Conservation (phyloP, 2,329 filamentous ascomycete species). For the Exophiala sp. region DNA sequence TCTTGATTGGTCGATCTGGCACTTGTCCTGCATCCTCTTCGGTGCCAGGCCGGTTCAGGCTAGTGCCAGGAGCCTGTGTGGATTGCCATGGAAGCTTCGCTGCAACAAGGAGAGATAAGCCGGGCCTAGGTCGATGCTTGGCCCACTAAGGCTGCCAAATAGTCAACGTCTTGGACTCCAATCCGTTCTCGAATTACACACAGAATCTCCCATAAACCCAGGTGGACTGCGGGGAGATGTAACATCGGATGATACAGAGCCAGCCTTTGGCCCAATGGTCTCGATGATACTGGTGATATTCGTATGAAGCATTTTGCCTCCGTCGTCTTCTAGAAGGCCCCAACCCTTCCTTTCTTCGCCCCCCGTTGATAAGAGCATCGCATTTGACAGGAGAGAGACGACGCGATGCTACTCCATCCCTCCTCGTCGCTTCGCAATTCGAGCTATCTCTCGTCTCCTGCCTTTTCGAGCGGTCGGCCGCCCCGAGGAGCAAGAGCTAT, state of each 20-base stretch:
- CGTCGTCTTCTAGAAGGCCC: background rate
- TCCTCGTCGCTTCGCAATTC: background rate
- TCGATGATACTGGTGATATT: background rate
- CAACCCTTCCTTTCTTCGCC: background rate
- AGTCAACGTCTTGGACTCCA: background rate
- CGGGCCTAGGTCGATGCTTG: background rate
- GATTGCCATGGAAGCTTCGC: background rate
- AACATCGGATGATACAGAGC: background rate
- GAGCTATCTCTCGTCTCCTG: background rate
- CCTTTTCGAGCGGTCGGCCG: background rate
- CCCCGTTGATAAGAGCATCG: background rate
- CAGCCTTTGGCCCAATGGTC: background rate
- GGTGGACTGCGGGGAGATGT: background rate
- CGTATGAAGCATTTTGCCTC: background rate
- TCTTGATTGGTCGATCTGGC: background rate
- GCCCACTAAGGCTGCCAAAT: background rate
- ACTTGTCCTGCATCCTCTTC: background rate
- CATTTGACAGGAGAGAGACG: background rate
- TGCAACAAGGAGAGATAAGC: background rate
- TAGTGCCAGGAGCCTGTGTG: background rate
- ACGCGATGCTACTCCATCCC: background rate
- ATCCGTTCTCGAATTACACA: background rate
- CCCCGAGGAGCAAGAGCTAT: background rate
- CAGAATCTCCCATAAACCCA: background rate
- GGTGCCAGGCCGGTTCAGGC: background rate